A percentile compares a stretch with the other conserved stretches of the same genome.
Conservation (phyloP, 192 early-diverging fungal species). For the Obelidium mucronatum region DNA sequence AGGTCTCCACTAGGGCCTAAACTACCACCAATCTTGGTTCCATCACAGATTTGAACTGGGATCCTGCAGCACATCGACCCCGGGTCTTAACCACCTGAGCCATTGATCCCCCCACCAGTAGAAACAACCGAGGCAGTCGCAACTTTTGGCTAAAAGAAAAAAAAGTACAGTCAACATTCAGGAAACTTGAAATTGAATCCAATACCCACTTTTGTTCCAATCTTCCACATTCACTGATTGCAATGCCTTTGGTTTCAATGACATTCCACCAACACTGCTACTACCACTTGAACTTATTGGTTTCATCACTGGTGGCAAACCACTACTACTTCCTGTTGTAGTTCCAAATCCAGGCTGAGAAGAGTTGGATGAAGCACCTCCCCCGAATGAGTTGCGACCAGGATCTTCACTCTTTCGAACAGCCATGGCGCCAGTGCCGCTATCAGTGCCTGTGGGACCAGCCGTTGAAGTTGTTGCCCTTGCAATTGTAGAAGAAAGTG, state of each 20-base stretch:
- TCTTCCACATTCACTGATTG: not conserved
- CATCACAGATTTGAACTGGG: too few species aligned
- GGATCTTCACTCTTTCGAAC: not conserved
- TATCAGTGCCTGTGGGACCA: not conserved
- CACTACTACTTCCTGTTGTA: not conserved
- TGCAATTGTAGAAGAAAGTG: conserved; percentile 41
- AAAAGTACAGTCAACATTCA: too few species aligned
- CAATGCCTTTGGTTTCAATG: conserved; percentile 32
- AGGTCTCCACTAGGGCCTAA: too few species aligned
- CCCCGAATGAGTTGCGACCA: too few species aligned
- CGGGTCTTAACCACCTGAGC: too few species aligned
- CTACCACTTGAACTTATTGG: too few species aligned
- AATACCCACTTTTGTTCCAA: conserved; percentile 14
- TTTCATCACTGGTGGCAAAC: not conserved
- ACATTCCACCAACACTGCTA: conserved; percentile 7
- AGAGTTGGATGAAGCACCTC: too few species aligned
- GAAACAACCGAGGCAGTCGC: not conserved
- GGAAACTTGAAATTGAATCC: not conserved
- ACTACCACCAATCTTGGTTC: too few species aligned
- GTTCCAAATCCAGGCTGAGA: too few species aligned
- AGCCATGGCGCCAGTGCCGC: not conserved
- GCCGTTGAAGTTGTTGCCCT: conserved; percentile 3
- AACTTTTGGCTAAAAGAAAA: not conserved
- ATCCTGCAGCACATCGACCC: too few species aligned
- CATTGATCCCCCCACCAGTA: too few species aligned